Evolutionary conservation across 495 filamentous ascomycete genomes (phyloP), one percentile per base, ranked within the genome.

Genomic region (Hypomontagnella monticulosa): DNA sequence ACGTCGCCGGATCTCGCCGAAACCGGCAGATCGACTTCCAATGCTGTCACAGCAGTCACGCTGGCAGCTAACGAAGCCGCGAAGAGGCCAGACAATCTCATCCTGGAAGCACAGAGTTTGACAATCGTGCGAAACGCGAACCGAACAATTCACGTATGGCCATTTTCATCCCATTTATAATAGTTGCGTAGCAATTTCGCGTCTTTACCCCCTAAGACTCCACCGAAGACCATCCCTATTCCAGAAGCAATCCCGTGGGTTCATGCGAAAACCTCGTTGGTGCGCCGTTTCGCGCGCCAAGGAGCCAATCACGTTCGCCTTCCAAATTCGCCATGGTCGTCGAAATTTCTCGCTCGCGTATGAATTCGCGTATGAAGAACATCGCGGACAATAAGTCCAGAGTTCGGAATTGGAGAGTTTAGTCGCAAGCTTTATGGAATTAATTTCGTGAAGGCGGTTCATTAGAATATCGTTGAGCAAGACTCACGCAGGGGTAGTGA

Each of bases 11-110:
- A 56, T 34, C 49, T 65, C 41, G 61, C 66, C 42, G 65, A 54
- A 47, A 69, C 63, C 3, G 61, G 57, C 11, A 71, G 16, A 33
- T 71, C 57, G n/a, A 60, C 56, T 42, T 64, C 57, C 19, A 40
- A 49, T 20, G 33, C 51, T 4, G 50, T 43, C 10, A 34, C 56
- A 4, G 33, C 2, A 23, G 33, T 20, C 11, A 33, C 32, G 14
- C 43, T 19, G 4, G 56, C 33, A 54, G 52, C 57, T 23, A 62
- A 18, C 30, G 52, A 61, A 51, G 61, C 37, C 14, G 57, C 46
- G 9, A 57, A 27, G 2, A 65, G 47, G 30, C 4, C 10, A 8
- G 33, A 36, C 0, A 43, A 27, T 38, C 42, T 63, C 66, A 69
- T 69, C 0, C 0, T 51, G 14, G 37, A 30, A 43, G 19, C 14